phyloP scores from a whole-genome alignment of 768 basidiomycete species.

The Mrakia frigida region DNA sequence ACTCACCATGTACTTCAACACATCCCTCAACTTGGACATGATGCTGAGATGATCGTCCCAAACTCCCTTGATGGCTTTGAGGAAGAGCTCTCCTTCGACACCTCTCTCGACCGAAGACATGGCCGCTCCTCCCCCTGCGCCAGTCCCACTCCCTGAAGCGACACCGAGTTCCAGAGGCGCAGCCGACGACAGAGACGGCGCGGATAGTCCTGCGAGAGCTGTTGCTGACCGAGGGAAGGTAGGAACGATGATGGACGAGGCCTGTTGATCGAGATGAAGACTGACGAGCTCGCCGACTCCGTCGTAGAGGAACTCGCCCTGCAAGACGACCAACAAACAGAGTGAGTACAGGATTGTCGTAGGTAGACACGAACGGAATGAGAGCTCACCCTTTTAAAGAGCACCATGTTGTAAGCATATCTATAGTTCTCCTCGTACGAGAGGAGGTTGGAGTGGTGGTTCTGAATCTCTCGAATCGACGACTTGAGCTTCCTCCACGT shows the following conservation, averaged over 20 bases:
- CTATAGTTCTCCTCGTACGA: constrained; percentile 91
- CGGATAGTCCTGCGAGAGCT: neutral
- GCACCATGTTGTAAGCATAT: constrained; percentile 89
- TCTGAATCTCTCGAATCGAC: constrained; percentile 91
- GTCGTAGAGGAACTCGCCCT: constrained; percentile 77
- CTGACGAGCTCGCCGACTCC: constrained; percentile 72
- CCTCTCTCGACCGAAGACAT: constrained; percentile 57
- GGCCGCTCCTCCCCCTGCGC: neutral
- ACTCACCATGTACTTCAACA: constrained; percentile 92
- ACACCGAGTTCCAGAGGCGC: neutral
- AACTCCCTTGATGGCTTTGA: constrained; percentile 74
- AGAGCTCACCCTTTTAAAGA: constrained; percentile 54
- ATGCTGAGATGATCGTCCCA: constrained; percentile 92
- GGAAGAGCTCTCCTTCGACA: constrained; percentile 74
- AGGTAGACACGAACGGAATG: neutral
- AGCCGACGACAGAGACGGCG: neutral
- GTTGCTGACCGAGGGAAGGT: constrained; percentile 57
- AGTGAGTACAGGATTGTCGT: neutral
- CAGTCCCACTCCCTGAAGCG: neutral
- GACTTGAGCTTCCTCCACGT: constrained; percentile 49
- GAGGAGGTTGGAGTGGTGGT: constrained; percentile 82
- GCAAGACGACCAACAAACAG: constrained; percentile 35
- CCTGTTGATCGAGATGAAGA: constrained; percentile 76
- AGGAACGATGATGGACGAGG: constrained; percentile 68
- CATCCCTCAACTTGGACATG: constrained; percentile 80